Evolutionary conservation across 1,284 basidiomycete species (phyloP).

Genomic region (Pterulicium gracile): DNA sequence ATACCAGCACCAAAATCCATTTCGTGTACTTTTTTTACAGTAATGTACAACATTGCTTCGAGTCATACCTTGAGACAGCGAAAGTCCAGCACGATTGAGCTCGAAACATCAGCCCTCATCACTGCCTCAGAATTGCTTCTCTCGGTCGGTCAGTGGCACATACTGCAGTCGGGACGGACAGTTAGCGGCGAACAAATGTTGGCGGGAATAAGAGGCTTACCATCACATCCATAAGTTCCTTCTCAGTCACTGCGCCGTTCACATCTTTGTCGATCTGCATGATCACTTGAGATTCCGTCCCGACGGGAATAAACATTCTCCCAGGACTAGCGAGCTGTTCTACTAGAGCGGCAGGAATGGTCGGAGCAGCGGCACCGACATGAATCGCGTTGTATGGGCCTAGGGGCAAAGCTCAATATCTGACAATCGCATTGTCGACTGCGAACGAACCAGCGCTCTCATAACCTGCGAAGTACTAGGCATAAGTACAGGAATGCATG

Average conservation of each 20-base stretch:
- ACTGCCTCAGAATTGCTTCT: slow-evolving; percentile 13
- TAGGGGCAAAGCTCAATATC: too few relatives aligned
- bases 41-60: too few relatives aligned
- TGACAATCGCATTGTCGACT: too few relatives aligned
- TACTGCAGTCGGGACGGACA: slow-evolving; percentile 13
- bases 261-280: slow-evolving; percentile 75
- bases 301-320: slow-evolving; percentile 91
- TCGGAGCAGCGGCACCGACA: slow-evolving; percentile 86
- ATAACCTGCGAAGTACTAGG: too few relatives aligned
- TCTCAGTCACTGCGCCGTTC: slow-evolving; percentile 57
- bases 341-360: slow-evolving; percentile 62
- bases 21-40: too few relatives aligned
- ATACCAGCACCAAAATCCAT: too few relatives aligned
- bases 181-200: slow-evolving; percentile 4
- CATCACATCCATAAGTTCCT: slow-evolving; percentile 71
- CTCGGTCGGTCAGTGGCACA: slow-evolving; percentile 26
- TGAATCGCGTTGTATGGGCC: slow-evolving; percentile 88
- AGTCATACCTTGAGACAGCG: too few relatives aligned
- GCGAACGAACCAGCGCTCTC: too few relatives aligned
- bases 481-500: too few relatives aligned
- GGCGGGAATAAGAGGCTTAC: slow-evolving; percentile 32
- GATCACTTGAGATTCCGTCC: slow-evolving; percentile 51
- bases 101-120: too few relatives aligned
- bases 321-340: slow-evolving; percentile 80
- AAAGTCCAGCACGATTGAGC: too few relatives aligned